Base-by-base conservation (phyloP, 805 yeast species). In the Sugiyamaella boreocaroliniensis region DNA sequence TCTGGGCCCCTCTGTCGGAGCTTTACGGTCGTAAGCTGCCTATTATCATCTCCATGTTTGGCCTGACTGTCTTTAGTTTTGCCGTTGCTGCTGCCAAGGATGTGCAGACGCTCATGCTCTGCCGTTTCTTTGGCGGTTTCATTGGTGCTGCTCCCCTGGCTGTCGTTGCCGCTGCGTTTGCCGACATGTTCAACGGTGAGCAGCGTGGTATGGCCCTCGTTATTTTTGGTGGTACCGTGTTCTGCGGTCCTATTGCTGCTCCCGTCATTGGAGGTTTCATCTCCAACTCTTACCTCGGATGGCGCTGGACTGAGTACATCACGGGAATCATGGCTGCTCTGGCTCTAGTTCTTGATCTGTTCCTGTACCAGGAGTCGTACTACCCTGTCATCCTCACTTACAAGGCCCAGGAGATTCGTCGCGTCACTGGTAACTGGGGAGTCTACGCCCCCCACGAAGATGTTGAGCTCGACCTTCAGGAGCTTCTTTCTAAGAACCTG, bases 1-100 rank as follows among this genome's bases (percentile, higher is more conserved):
- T 88, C 40, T 90, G 93, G 89, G 97, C 93, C 22, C 96, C 96
- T 4, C 66, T 86, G 40, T 83, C 92, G n/a, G 95, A 86, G 66
- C 62, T 84, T 40, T 83, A 76, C 59, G 93, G 95, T 51, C 78
- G 96, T 68, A 78, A 79, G 65, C 68, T 76, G 15, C 82, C 86
- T 14, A 61, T 86, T 51, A 58, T 85, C 1, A 56, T 80, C 2
- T 79, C 89, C 4, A 67, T 76, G 3, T 71, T 86, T 43, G 78
- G 84, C 1, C 78, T 79, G 63, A 71, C 77, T 18, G 61, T 78
- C 45, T 86, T 88, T 68, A 75, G 76, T 45, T 85, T 85, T 64
- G 95, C 86, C 2, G 79, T 78, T 34, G 96, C 93, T 0, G 75
- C 85, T n/a, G 86, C 88, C 26, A 76, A 86, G 61, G 84, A 89